These are phyloP conservation scores for Diaporthe helianthi DNA, from an alignment of 2,329 filamentous ascomycete genomes.

Conservation along the genomic window DNA sequence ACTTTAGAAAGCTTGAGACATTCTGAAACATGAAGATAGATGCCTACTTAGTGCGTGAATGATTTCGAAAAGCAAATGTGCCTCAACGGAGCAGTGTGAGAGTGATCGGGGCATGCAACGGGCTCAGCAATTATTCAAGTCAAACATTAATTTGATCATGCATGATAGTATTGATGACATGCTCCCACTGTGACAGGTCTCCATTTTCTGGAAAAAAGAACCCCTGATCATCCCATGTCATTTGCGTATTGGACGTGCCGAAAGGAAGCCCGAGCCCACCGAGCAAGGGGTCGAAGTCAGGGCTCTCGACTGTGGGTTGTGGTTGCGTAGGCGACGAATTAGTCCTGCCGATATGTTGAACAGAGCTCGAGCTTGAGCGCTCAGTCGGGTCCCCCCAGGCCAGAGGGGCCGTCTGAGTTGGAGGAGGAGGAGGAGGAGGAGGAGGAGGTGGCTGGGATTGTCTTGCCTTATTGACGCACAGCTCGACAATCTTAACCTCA, in stretches of 20 bases:
- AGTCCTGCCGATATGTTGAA: background rate
- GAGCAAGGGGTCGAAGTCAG: background rate
- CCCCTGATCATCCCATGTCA: conserved; percentile 35
- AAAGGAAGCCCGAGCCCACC: background rate
- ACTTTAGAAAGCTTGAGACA: too few relatives aligned
- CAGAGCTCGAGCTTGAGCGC: too few relatives aligned
- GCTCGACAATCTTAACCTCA: conserved; percentile 51
- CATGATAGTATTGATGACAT: conserved; percentile 31
- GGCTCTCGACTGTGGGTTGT: background rate
- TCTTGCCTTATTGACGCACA: conserved; percentile 43
- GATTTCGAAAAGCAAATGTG: too few relatives aligned
- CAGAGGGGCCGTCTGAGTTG: conserved; percentile 1
- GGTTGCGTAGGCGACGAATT: background rate
- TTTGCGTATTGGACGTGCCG: background rate
- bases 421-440: too few relatives aligned
- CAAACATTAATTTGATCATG: conserved; percentile 20
- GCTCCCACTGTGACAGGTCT: conserved; percentile 30
- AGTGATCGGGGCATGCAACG: background rate
- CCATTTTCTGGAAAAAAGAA: conserved; percentile 32
- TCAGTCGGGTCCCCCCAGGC: background rate
- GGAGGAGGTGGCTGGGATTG: conserved; percentile 14
- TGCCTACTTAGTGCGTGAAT: too few relatives aligned
- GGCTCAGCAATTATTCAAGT: background rate
- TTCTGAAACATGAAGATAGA: too few relatives aligned
- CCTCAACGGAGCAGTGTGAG: too few relatives aligned